A percentile compares a stretch with the other conserved stretches of the same genome.
Conservation (phyloP, 768 basidiomycete genomes). For the Suillus subaureus region DNA sequence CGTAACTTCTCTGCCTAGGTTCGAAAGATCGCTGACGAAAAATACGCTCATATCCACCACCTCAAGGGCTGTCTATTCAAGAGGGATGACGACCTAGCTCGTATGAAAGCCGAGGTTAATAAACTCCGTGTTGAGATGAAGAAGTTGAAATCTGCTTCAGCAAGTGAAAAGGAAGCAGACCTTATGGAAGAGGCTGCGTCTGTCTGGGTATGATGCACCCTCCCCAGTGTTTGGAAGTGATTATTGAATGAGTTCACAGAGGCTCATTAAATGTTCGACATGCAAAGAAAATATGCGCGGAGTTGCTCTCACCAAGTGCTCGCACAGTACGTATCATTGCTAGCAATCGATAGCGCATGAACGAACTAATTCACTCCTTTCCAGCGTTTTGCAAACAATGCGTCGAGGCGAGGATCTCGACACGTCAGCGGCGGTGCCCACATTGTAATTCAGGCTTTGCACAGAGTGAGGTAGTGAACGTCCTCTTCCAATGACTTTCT, state of each 20-base stretch:
- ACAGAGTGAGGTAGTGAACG: conserved; percentile 75
- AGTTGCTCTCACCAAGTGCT: conserved; percentile 84
- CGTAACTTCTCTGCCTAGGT: conserved; percentile 26
- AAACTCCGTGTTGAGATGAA: conserved; percentile 49
- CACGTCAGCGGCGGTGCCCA: conserved; percentile 93
- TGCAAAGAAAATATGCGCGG: conserved; percentile 79
- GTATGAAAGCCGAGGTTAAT: conserved; percentile 54
- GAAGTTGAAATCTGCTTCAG: conserved; percentile 36
- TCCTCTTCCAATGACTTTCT: conserved; percentile 55
- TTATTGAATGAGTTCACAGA: conserved; percentile 42
- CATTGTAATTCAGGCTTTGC: conserved; percentile 83
- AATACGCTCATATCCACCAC: conserved; percentile 24
- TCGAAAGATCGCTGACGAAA: conserved; percentile 34
- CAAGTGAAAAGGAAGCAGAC: conserved; percentile 36
- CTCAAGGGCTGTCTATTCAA: conserved; percentile 23
- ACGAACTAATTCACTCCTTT: neutral
- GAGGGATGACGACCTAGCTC: conserved; percentile 50
- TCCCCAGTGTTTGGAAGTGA: neutral
- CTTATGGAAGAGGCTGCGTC: conserved; percentile 54
- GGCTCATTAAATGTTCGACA: conserved; percentile 85
- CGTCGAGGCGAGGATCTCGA: conserved; percentile 84
- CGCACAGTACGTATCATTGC: conserved; percentile 71
- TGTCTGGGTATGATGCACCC: conserved; percentile 51
- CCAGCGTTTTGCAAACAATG: conserved; percentile 85
- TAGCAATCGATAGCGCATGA: neutral